Percentiles rank a stretch among this genome's conserved stretches.
phyloP scores from a whole-genome alignment of 495 filamentous ascomycete genomes.

The Lepidopterella palustris region DNA sequence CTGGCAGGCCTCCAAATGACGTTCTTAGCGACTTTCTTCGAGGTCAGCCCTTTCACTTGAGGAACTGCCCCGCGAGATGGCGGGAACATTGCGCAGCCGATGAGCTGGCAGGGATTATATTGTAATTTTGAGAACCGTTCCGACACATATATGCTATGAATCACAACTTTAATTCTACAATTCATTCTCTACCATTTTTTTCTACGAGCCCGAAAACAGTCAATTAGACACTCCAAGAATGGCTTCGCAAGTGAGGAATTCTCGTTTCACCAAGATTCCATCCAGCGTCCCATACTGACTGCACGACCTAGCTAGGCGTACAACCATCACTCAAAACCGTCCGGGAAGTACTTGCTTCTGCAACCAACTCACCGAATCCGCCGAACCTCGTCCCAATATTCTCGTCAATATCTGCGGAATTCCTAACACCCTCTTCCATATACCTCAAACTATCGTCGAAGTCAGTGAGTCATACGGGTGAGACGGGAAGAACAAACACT shows the following conservation, averaged over 20 bases:
- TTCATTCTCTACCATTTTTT: too few relatives aligned
- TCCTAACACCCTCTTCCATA: conserved; percentile 83
- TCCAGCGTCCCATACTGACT: conserved; percentile 12
- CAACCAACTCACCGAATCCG: conserved; percentile 46
- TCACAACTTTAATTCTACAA: too few relatives aligned
- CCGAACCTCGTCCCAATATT: conserved; percentile 84
- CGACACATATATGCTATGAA: too few relatives aligned
- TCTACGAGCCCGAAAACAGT: neutral
- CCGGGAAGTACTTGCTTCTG: conserved; percentile 48
- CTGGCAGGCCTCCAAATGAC: neutral
- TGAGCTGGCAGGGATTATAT: neutral
- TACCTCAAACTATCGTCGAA: conserved; percentile 81
- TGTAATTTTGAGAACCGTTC: neutral
- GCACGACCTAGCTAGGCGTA: conserved; percentile 35
- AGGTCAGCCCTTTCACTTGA: too few relatives aligned
- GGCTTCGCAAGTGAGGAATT: conserved; percentile 23
- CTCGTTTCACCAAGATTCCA: neutral
- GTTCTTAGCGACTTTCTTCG: neutral
- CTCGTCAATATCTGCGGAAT: conserved; percentile 79
- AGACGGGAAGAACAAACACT: neutral
- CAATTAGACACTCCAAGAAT: conserved; percentile 3
- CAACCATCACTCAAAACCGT: conserved; percentile 51
- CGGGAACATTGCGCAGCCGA: neutral
- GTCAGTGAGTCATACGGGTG: conserved; percentile 42
- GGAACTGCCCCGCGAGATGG: neutral